Evolutionary conservation across 352 stramenopile species (phyloP), one percentile per base, ranked within the genome.

Genomic region (Globisporangium lucens): DNA sequence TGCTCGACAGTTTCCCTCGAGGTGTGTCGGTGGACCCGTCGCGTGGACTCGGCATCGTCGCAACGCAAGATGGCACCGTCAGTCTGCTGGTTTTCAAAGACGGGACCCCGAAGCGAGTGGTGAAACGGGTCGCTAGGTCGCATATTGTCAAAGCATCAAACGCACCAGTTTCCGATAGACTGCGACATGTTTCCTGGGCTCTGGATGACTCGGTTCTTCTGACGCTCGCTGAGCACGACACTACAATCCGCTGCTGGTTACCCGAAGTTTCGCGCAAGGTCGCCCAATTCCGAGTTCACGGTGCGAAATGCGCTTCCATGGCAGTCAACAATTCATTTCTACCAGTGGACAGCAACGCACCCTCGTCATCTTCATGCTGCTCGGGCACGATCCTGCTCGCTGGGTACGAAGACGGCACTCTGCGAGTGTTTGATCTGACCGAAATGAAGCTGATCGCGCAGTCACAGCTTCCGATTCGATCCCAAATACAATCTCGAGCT

Each of bases 351-450:
- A 24, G n/a, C 12, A 43, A 17, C 38, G 15, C 38, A 46, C 20
- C 38, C 2, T 52, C 56, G n/a, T 22, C 56, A 13, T 51, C 56
- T 4, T 22, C 57, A 17, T 24, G 15, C 30, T n/a, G n/a, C 22
- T 24, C 52, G 10, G 65, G 69, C 22, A 74, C 76, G 2, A 67
- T 78, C 27, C 47, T 86, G 4, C 66, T 89, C 61, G 77, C 74
- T 36, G 79, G 73, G 10, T 89, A 87, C 33, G 69, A 72, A 17
- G 79, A 92, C 61, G 72, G 77, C 10, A 78, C 71, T 4, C 22
- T 92, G 12, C 76, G 84, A 0, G 55, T 89, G 1, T 83, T 90
- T 58, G 71, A 92, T 70, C 43, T 92, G 13, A 63, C 59, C 7
- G 65, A 76, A 15, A 82, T 87, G 64, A 67, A 53, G 2, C 49